Evolutionary conservation across 192 early-diverging fungal genomes (phyloP), one percentile per base, ranked within the genome.

Genomic region (Mortierella claussenii): DNA sequence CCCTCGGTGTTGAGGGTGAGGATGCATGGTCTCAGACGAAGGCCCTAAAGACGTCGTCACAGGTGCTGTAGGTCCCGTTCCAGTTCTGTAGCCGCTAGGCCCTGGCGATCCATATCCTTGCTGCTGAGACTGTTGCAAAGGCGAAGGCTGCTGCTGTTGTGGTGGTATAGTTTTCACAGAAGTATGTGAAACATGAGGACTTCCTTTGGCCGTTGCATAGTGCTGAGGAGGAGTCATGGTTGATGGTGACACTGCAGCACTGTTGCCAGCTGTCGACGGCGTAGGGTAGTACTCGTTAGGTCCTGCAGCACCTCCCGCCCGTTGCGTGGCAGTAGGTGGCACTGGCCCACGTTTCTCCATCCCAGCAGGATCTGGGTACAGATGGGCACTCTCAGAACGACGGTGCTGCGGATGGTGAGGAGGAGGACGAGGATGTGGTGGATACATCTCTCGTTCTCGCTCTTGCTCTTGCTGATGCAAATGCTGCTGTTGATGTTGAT

Each of bases 191-290:
- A 33, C 32, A 12, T 28, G 63, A 36, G 63, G 63, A 27, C 63
- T 65, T 18, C 63, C 53, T n/a, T n/a, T n/a, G 31, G 46, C 55
- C 15, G 46, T 18, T 1, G 63, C 20, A 27, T 48, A 61, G 15
- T 23, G 11, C 23, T 61, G 59, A 1, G 59, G 59, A n/a, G 46
- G 59, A 17, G 59, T 61, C 47, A 44, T 61, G 1, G 47, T 61
- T 11, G 59, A 61, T n/a, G 59, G 53, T 0, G 53, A 65, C 5
- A 45, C 53, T 9, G 63, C 43, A 20, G 52, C 31, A 34, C 53
- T 36, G 27, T 55, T 55, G 15, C 10, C 12, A 1, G 53, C 27
- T 27, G 63, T 30, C 9, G 57, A 53, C 0, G 53, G 63, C 21
- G 53, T 45, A 23, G 59, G 59, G 34, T 55, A 55, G 33, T 56